A percentile compares a stretch with the other conserved stretches of the same genome.
These are phyloP conservation scores for Manihot esculenta DNA, from an alignment of 441 rosid genomes.

Conservation along the genomic window DNA sequence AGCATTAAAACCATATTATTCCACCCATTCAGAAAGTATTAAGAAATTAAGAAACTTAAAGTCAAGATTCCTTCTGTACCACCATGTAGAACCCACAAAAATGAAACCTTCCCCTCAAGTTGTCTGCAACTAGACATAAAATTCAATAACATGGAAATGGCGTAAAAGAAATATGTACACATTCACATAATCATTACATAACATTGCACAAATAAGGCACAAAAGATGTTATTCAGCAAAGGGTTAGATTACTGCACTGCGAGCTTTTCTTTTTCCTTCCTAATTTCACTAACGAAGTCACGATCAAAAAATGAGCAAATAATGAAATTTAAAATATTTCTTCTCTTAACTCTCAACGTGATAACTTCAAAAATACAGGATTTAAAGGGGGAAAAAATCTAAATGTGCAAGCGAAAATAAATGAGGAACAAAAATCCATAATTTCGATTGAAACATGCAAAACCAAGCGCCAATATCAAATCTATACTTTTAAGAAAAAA, in stretches of 20 bases:
- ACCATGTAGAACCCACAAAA: background rate
- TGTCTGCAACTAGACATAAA: too few species aligned
- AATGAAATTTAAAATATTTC: background rate
- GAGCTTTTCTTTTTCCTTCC: background rate
- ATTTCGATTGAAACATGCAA: background rate
- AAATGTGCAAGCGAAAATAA: background rate
- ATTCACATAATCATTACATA: background rate
- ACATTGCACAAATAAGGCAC: background rate
- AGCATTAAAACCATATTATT: too few species aligned
- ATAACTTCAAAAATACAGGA: background rate
- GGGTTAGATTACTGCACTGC: background rate
- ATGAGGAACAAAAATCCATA: background rate
- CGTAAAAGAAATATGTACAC: background rate
- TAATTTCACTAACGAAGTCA: too few species aligned
- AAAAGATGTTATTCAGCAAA: background rate
- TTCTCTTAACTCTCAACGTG: background rate
- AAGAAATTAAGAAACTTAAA: constrained; percentile 1
- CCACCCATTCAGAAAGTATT: too few species aligned
- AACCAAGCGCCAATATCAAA: background rate
- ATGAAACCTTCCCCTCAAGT: background rate
- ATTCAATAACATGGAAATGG: background rate
- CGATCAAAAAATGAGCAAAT: background rate
- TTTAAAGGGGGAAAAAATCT: background rate
- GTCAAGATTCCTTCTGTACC: background rate
- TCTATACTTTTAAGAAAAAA: background rate